These are phyloP conservation scores for Auricularia sp. DNA, from an alignment of 768 basidiomycete genomes.

Conservation along the genomic window DNA sequence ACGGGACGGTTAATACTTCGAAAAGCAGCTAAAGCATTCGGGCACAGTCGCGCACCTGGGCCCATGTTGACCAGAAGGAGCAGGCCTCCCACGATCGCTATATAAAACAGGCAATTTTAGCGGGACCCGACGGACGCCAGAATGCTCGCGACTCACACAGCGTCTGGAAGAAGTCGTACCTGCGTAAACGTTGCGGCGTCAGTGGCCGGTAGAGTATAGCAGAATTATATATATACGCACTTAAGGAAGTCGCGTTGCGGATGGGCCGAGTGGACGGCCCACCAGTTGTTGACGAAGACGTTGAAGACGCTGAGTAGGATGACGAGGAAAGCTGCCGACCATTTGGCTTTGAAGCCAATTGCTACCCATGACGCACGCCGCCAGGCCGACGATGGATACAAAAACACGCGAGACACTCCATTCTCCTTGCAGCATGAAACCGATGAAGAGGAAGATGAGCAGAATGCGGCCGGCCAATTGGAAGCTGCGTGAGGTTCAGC, in stretches of 20 bases:
- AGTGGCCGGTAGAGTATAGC: constrained; percentile 14
- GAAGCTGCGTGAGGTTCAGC: constrained; percentile 47
- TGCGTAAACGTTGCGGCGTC: constrained; percentile 17
- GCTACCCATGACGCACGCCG: constrained; percentile 95
- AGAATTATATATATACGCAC: constrained; percentile 34
- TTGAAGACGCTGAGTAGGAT: constrained; percentile 89
- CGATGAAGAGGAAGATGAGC: constrained; percentile 97
- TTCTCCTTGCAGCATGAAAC: constrained; percentile 87
- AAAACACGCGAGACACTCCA: constrained; percentile 83
- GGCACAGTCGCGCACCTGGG: constrained; percentile 47
- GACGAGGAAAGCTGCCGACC: constrained; percentile 94
- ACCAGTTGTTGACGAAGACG: constrained; percentile 98
- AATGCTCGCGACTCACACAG: constrained; percentile 40
- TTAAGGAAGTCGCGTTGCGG: constrained; percentile 98
- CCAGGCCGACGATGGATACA: constrained; percentile 82
- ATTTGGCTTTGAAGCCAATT: constrained; percentile 98
- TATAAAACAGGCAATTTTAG: constrained; percentile 6
- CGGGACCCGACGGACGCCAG: neutral
- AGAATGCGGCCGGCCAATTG: constrained; percentile 93
- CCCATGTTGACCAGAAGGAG: constrained; percentile 98
- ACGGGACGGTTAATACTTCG: constrained; percentile 7
- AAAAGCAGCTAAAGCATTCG: neutral
- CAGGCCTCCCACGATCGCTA: constrained; percentile 91
- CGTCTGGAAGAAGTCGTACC: constrained; percentile 99
- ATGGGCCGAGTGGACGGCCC: constrained; percentile 84